Evolutionary conservation across 2,329 filamentous ascomycete genomes (phyloP).

Genomic region (Fusarium stilboides): DNA sequence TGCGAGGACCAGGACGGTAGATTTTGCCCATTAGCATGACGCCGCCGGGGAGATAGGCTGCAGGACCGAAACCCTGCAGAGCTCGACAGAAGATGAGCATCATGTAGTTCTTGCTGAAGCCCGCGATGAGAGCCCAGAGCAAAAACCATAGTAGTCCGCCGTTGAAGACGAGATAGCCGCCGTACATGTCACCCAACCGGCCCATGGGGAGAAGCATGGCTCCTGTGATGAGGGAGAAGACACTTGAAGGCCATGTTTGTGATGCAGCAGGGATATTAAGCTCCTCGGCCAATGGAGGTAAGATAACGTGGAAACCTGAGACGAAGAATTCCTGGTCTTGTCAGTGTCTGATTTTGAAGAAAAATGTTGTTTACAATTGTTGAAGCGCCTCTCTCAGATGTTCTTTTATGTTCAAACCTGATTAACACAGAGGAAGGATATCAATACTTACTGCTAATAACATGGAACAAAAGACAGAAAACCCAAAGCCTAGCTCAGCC

Average conservation of each 20-base stretch:
- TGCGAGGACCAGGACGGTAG: conserved; percentile 79
- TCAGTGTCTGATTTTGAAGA: conserved; percentile 8
- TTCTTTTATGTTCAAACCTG: too few relatives aligned
- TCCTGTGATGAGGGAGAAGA: conserved; percentile 71
- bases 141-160: conserved; percentile 75
- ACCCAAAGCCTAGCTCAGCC: conserved; percentile 46
- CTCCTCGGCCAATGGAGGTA: conserved; percentile 74
- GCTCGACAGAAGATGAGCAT: conserved; percentile 83
- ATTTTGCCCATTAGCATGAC: conserved; percentile 78
- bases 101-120: conserved; percentile 76
- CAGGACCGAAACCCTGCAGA: conserved; percentile 80
- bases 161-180: conserved; percentile 73
- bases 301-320: conserved; percentile 60
- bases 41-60: conserved; percentile 79
- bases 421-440: too few relatives aligned
- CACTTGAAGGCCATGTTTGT: conserved; percentile 75
- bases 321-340: conserved; percentile 48
- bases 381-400: too few relatives aligned
- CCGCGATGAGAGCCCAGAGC: conserved; percentile 78
- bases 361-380: too few relatives aligned
- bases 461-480: conserved; percentile 48
- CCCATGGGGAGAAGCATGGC: conserved; percentile 75
- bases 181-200: conserved; percentile 73
- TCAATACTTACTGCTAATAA: conserved; percentile 43
- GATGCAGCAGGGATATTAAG: conserved; percentile 75